Evolutionary conservation across 2,329 filamentous ascomycete genomes (phyloP), one percentile per base, ranked within the genome.

Genomic region (Trichoderma oligosporum): DNA sequence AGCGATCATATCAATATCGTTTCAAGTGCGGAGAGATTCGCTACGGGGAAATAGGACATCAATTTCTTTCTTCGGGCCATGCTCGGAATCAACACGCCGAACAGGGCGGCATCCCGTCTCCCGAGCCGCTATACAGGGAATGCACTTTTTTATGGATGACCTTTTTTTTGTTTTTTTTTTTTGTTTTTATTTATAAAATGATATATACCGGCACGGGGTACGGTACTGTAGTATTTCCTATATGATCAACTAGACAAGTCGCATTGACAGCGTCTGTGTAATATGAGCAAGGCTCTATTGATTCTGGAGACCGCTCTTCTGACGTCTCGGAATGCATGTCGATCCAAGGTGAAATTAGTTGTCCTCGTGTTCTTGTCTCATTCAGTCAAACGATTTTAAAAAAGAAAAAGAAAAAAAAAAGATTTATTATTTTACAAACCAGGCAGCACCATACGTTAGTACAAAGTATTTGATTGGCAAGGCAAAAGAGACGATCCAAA

Each of bases 81-180:
- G 35, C 35, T 51, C 47, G 47, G 47, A 39, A 51, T 29, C 47
- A 31, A 31, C 47, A n/a, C 47, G 24, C 47, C 47, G 47, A 16
- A 29, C 9, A 11, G 4, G 38, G 18, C 18, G 16, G 18, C 18
- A 14, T 11, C 38, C 14, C 22, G 18, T 22, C 18, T 12, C 7
- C 41, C 41, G 22, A 2, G 12, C 24, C 18, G 16, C 7, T 36
- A 16, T 36, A 12, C 14, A 27, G 24, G 22, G 9, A n/a, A n/a
- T n/a, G n/a, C n/a, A n/a, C n/a, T n/a, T n/a, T n/a, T n/a, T n/a
- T n/a, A n/a, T n/a, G n/a, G n/a, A n/a, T n/a, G n/a, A n/a, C n/a
- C n/a, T n/a, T n/a, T n/a, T n/a, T n/a, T n/a, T n/a, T n/a, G n/a
- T n/a, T n/a, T n/a, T n/a, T n/a, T n/a, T n/a, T n/a, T n/a, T n/a